Evolutionary conservation across 495 filamentous ascomycete species (phyloP).

Genomic region (Podospora anserina): DNA sequence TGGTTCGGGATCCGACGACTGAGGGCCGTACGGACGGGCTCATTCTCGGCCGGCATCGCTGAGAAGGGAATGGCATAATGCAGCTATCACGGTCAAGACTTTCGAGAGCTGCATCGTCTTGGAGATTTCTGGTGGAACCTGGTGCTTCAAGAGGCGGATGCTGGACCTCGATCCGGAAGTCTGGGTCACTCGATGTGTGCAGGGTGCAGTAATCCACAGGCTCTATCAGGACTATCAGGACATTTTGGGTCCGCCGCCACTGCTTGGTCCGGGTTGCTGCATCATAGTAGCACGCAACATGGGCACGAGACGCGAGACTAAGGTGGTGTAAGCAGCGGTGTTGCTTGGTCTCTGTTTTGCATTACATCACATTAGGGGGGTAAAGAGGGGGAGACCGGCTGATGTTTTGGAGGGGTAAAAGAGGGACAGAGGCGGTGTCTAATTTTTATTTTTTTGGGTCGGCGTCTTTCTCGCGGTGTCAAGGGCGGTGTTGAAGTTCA

Average conservation of each 20-base stretch:
- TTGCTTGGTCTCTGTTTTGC: conserved; percentile 3
- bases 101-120: conserved; percentile 1
- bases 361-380: neutral
- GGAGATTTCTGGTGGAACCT: neutral
- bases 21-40: neutral
- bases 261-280: conserved; percentile 10
- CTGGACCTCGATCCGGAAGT: conserved; percentile 17
- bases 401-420: neutral
- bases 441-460: neutral
- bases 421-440: neutral
- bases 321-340: neutral
- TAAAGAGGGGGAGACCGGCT: neutral
- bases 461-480: conserved; percentile 10
- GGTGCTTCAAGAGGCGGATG: conserved; percentile 1
- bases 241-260: conserved; percentile 1
- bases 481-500: conserved; percentile 13
- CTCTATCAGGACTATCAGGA: conserved; percentile 2
- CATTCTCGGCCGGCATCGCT: neutral
- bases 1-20: conserved; percentile 5
- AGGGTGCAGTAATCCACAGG: conserved; percentile 8
- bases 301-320: neutral
- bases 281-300: conserved; percentile 12
- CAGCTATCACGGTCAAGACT: neutral
- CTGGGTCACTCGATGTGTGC: conserved; percentile 15
- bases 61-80: conserved; percentile 4